Conservation (phyloP, 192 early-diverging fungal species). For the Coemansia sp. region DNA sequence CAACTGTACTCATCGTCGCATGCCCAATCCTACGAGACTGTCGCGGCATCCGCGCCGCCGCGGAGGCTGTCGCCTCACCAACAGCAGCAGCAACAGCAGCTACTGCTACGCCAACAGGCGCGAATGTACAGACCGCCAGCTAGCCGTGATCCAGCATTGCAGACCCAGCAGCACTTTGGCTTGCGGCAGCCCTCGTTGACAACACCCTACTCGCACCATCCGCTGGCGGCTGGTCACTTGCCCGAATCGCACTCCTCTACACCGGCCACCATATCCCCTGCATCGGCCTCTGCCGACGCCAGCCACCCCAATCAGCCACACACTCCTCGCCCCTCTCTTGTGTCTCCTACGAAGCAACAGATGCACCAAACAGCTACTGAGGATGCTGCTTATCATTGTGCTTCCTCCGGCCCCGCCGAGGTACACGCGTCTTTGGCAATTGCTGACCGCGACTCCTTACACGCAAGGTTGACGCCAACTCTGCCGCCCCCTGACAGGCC, state of each 20-base stretch:
- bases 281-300: background rate
- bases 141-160: background rate
- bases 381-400: background rate
- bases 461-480: background rate
- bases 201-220: background rate
- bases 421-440: background rate
- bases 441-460: background rate
- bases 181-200: background rate
- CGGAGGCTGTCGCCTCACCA: background rate
- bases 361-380: background rate
- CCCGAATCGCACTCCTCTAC: conserved; percentile 2
- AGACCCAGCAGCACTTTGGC: background rate
- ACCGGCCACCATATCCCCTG: background rate
- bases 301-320: background rate
- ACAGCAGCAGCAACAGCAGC: background rate
- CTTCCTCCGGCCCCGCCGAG: background rate
- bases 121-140: background rate
- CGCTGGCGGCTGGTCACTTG: conserved; percentile 3
- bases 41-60: background rate
- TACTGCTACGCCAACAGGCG: background rate
- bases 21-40: background rate
- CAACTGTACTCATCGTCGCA: background rate
- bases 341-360: background rate
- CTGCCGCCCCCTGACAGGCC: background rate
- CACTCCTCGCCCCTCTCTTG: background rate